Percentiles rank a stretch among this genome's conserved stretches.
These are phyloP conservation scores for Tuber melanosporum DNA, from an alignment of 495 filamentous ascomycete species.

Conservation along the genomic window DNA sequence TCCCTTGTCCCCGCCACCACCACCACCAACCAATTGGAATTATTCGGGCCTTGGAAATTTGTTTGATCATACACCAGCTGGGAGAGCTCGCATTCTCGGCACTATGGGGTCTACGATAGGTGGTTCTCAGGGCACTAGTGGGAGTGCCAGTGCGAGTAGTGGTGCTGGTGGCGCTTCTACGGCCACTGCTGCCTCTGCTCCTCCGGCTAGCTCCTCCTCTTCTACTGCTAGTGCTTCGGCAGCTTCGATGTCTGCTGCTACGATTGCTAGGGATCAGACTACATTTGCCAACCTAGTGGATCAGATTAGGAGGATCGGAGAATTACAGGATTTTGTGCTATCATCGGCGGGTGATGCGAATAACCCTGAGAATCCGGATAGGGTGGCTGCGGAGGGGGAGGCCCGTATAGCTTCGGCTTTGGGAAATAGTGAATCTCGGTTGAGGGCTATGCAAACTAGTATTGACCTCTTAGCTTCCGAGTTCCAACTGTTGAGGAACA, in stretches of 20 bases:
- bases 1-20: background rate
- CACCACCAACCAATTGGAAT: constrained; percentile 12
- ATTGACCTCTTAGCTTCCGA: constrained; percentile 38
- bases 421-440: constrained; percentile 29
- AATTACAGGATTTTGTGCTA: constrained; percentile 38
- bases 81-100: constrained; percentile 27
- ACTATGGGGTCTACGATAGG: background rate
- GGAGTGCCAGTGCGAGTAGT: background rate
- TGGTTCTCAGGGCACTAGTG: background rate
- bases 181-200: constrained; percentile 6
- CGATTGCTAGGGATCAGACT: constrained; percentile 16
- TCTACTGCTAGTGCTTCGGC: background rate
- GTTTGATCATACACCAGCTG: constrained; percentile 33
- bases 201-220: background rate
- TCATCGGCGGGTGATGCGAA: constrained; percentile 13
- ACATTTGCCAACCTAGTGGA: constrained; percentile 38
- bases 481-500: constrained; percentile 33
- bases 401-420: constrained; percentile 24
- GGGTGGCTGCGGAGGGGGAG: constrained; percentile 13
- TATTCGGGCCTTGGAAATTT: constrained; percentile 11
- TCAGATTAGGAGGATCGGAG: constrained; percentile 38
- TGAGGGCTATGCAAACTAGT: constrained; percentile 38
- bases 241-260: constrained; percentile 3
- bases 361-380: constrained; percentile 6
- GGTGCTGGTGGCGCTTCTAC: constrained; percentile 4